Evolutionary conservation across 768 basidiomycete genomes (phyloP), one percentile per base, ranked within the genome.

Genomic region (Lentinula guzmanii): DNA sequence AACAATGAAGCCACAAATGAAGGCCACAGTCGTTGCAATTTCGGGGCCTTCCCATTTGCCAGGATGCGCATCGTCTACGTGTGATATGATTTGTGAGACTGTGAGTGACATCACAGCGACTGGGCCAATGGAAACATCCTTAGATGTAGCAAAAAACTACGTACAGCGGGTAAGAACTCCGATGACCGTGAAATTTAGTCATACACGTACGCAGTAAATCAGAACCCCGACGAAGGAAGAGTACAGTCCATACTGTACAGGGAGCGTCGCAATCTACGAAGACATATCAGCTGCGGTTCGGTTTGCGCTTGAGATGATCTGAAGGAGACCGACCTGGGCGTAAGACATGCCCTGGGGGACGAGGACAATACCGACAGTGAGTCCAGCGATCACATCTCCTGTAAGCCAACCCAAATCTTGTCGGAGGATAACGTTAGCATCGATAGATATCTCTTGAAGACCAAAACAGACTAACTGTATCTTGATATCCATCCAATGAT

Each of bases 71-170:
- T 76, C 67, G 48, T 88, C 68, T 57, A 97, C 84, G 39, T 81
- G 72, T 13, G 80, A 76, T 70, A 98, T 91, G 65, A 98, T 86
- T 70, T 92, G 86, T 7, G 92, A 82, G 16, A 87, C 85, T 18
- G 91, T 90, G 55, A 97, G 82, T 2, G 93, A 95, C 95, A 99
- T 97, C 70, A 99, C 96, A 7, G 97, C 96, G 66, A 98, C 96
- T 2, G 97, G 97, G 54, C 97, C 97, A 66, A 99, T 98, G n/a
- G 94, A 95, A 45, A 99, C 92, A 78, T 99, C 97, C 74, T 98
- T 98, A 33, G 93, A 93, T 0, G 97, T 98, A 24, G 95, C 96
- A 70, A 98, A 98, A 76, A 97, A 84, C 89, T 93, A 65, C 28
- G 7, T 37, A 24, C 35, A 28, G 43, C 34, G 61, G 18, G 7